Percentiles rank a stretch among this genome's conserved stretches.
These are phyloP conservation scores for Sclerotinia borealis DNA, from an alignment of 2,329 filamentous ascomycete genomes.

Conservation along the genomic window DNA sequence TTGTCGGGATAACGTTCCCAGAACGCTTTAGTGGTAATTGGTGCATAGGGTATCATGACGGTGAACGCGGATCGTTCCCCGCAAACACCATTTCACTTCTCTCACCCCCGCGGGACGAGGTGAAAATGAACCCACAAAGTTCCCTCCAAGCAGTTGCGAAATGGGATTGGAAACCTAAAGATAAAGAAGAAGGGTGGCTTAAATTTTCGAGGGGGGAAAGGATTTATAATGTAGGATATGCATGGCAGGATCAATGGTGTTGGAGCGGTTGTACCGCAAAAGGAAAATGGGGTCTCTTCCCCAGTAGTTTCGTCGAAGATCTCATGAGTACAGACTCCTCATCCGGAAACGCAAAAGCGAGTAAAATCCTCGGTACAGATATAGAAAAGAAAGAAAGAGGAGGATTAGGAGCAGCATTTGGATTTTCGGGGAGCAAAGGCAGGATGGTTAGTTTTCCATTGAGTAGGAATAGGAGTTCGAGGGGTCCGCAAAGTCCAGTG, in stretches of 20 bases:
- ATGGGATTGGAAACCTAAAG: conserved; percentile 31
- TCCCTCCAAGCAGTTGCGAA: conserved; percentile 24
- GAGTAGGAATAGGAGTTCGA: conserved; percentile 2
- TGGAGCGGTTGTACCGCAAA: conserved; percentile 29
- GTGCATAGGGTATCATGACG: conserved; percentile 32
- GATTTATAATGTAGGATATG: conserved; percentile 27
- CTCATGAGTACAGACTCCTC: conserved; percentile 10
- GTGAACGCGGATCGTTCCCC: conserved; percentile 27
- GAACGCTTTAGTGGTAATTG: conserved; percentile 26
- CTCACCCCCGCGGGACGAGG: conserved; percentile 23
- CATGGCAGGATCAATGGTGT: conserved; percentile 30
- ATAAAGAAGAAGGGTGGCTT: conserved; percentile 29
- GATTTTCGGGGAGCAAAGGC: neutral
- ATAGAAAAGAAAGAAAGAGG: conserved; percentile 14
- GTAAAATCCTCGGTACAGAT: neutral
- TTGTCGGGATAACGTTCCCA: conserved; percentile 30
- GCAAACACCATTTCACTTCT: conserved; percentile 23
- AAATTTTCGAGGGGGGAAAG: conserved; percentile 30
- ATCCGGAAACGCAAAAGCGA: neutral
- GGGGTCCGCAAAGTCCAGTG: neutral
- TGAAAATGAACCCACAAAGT: conserved; percentile 26
- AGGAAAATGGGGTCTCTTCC: conserved; percentile 32
- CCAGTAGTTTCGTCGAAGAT: conserved; percentile 25
- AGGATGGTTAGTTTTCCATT: conserved; percentile 7
- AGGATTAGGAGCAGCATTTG: neutral